Conservation (phyloP, 176 grass and related monocot genomes). For the Lolium perenne region DNA sequence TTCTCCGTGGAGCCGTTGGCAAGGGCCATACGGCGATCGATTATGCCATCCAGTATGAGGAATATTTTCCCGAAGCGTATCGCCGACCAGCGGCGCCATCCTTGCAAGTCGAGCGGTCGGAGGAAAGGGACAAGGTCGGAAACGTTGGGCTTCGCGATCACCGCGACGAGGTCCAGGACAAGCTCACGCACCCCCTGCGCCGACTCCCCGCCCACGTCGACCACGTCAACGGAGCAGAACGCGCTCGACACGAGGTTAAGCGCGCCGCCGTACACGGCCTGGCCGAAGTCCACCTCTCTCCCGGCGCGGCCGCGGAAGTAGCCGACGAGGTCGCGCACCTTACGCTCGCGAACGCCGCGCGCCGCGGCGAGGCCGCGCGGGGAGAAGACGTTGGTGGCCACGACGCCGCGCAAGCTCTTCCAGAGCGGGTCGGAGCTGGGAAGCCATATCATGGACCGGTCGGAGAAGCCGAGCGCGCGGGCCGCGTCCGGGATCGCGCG, state of each 20-base stretch:
- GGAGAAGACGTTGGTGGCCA: conserved; percentile 34
- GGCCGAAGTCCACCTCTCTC: background rate
- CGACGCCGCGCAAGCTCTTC: conserved; percentile 39
- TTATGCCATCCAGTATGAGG: conserved; percentile 27
- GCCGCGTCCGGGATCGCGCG: conserved; percentile 32
- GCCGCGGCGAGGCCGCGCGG: conserved; percentile 24
- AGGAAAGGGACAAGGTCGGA: conserved; percentile 52
- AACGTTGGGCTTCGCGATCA: conserved; percentile 18
- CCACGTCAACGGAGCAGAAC: conserved; percentile 41
- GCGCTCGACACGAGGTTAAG: conserved; percentile 46
- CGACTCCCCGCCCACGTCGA: conserved; percentile 27
- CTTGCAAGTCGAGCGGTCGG: conserved; percentile 42
- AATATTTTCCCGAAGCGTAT: background rate
- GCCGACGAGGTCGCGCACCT: conserved; percentile 24
- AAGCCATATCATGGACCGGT: conserved; percentile 30
- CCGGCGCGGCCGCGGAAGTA: background rate
- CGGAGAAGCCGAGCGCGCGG: background rate
- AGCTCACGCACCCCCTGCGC: conserved; percentile 30
- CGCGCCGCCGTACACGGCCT: conserved; percentile 16
- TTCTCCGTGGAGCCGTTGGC: background rate
- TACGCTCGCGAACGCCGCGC: conserved; percentile 3
- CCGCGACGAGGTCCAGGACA: background rate
- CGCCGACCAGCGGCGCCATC: background rate
- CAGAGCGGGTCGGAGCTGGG: conserved; percentile 32
- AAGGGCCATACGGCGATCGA: background rate